A percentile compares a stretch with the other conserved stretches of the same genome.
Evolutionary conservation across 2,329 filamentous ascomycete genomes (phyloP).

Genomic region (Fusarium sp.): DNA sequence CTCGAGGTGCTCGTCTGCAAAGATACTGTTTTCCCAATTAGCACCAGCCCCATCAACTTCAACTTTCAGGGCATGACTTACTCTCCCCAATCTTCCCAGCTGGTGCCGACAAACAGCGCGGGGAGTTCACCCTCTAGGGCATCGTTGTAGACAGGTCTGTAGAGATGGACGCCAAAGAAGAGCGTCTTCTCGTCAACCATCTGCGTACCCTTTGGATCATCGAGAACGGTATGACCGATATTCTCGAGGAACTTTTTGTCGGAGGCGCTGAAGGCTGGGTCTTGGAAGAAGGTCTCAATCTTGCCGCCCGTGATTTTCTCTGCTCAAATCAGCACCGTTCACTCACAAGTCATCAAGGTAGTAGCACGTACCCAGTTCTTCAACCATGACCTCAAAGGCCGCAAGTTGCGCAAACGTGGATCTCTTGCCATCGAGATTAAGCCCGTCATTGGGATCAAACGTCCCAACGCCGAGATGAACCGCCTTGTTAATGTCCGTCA

Average conservation of each 20-base stretch:
- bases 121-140: slow-evolving; percentile 59
- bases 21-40: slow-evolving; percentile 14
- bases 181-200: slow-evolving; percentile 59
- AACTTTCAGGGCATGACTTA: slow-evolving; percentile 43
- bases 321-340: slow-evolving; percentile 3
- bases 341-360: background rate
- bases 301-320: slow-evolving; percentile 28
- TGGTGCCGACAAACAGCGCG: slow-evolving; percentile 66
- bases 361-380: slow-evolving; percentile 50
- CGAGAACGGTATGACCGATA: slow-evolving; percentile 62
- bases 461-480: slow-evolving; percentile 65
- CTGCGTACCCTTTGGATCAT: slow-evolving; percentile 62
- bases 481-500: slow-evolving; percentile 44
- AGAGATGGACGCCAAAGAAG: slow-evolving; percentile 71
- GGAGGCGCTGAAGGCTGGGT: slow-evolving; percentile 59
- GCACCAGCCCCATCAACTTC: background rate
- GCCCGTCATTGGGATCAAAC: slow-evolving; percentile 60
- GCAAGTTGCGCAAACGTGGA: slow-evolving; percentile 62
- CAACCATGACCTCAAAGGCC: slow-evolving; percentile 60
- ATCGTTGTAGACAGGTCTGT: slow-evolving; percentile 61
- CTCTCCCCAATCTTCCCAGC: slow-evolving; percentile 61
- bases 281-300: slow-evolving; percentile 62
- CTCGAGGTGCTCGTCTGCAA: slow-evolving; percentile 24
- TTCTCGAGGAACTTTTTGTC: slow-evolving; percentile 63
- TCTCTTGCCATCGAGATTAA: slow-evolving; percentile 53